These are phyloP conservation scores for Backusella sp. DNA, from an alignment of 192 early-diverging fungal genomes.

Conservation along the genomic window DNA sequence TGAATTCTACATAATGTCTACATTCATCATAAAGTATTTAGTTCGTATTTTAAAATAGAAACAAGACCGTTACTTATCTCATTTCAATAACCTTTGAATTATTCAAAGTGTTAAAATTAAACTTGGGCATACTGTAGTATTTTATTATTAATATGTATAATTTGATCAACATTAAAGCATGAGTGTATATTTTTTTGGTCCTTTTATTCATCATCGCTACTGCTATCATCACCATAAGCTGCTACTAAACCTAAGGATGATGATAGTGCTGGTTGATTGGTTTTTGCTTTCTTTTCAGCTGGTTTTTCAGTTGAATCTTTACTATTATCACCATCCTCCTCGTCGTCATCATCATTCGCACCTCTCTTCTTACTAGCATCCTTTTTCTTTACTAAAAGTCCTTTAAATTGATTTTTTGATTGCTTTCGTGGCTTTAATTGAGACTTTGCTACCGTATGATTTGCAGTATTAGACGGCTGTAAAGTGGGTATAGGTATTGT, in stretches of 20 bases:
- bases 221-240: conserved; percentile 25
- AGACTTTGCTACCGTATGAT: background rate
- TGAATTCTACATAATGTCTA: background rate
- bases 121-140: too few relatives aligned
- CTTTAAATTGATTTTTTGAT: background rate
- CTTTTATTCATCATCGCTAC: conserved; percentile 19
- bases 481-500: background rate
- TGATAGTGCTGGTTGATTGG: background rate
- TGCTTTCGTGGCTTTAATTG: conserved; percentile 11
- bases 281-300: background rate
- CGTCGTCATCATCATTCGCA: background rate
- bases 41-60: too few relatives aligned
- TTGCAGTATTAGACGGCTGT: background rate
- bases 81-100: too few relatives aligned
- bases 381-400: conserved; percentile 12
- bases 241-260: conserved; percentile 12
- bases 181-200: background rate
- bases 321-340: background rate
- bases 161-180: background rate
- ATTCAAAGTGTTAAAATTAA: too few relatives aligned
- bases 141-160: background rate
- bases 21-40: too few relatives aligned
- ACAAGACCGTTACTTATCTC: too few relatives aligned
- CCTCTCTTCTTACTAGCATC: background rate
- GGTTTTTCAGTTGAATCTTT: background rate